These are phyloP conservation scores for Lanmaoa rubissima DNA, from an alignment of 768 basidiomycete species.

Conservation along the genomic window DNA sequence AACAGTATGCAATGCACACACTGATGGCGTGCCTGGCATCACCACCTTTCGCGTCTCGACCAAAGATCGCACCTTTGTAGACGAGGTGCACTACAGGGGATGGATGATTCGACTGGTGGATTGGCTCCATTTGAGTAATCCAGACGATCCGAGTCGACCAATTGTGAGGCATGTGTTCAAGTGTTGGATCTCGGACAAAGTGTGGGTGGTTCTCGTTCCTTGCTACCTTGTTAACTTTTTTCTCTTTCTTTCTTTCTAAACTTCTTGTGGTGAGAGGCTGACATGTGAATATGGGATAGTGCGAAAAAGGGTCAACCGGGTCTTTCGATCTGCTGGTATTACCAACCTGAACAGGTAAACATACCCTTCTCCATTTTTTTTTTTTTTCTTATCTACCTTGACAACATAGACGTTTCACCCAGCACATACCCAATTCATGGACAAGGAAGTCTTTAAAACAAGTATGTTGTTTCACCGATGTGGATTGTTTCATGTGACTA, in stretches of 20 bases:
- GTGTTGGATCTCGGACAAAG: constrained; percentile 70
- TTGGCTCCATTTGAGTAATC: constrained; percentile 88
- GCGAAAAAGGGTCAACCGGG: constrained; percentile 60
- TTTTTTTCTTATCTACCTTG: constrained; percentile 5
- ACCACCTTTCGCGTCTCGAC: constrained; percentile 70
- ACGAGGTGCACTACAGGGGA: constrained; percentile 79
- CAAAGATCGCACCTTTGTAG: constrained; percentile 74
- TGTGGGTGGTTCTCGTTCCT: constrained; percentile 38
- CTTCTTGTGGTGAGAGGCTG: constrained; percentile 7
- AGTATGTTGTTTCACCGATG: constrained; percentile 40
- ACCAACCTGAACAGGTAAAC: constrained; percentile 85
- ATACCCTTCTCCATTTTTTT: no score
- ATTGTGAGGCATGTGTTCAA: constrained; percentile 92
- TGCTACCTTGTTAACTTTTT: no score
- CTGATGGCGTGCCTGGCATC: constrained; percentile 58
- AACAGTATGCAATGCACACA: no score
- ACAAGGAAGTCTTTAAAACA: constrained; percentile 93
- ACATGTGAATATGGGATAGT: constrained; percentile 31
- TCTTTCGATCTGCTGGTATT: constrained; percentile 90
- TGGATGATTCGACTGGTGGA: constrained; percentile 73
- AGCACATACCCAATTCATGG: constrained; percentile 78
- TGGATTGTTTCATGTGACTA: constrained; percentile 2
- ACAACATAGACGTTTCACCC: constrained; percentile 74
- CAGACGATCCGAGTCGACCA: constrained; percentile 83
- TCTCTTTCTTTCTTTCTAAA: background rate